Base-by-base conservation (phyloP, 495 filamentous ascomycete genomes). In the Physcia stellaris region DNA sequence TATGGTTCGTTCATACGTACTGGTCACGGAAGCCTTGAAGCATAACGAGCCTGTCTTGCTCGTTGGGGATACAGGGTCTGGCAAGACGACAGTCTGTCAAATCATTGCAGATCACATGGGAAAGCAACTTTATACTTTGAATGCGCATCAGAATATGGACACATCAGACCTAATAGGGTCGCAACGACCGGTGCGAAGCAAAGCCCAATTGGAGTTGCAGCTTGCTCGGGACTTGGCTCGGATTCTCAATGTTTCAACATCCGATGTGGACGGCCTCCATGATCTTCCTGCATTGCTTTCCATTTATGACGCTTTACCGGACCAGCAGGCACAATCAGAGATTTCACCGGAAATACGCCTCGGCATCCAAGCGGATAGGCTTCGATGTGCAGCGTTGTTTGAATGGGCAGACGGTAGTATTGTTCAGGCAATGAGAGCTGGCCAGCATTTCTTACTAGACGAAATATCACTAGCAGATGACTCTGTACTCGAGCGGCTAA, bases 391-490 rank as follows among this genome's bases (percentile, higher is more conserved):
- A 48, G 80, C 83, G 2, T 60, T 99, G 4, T 99, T 99, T 40
- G 92, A 96, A 60, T 99, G 92, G 92, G 77, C 73, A 2, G 92
- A 99, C 51, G 87, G 92, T 27, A 87, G 79, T 53, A 64, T 99
- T n/a, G 86, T 99, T 9, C 79, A 84, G 39, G 84, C 92, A 15
- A 94, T 99, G 92, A 83, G 79, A 51, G 69, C 74, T 24, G 90
- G 84, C 3, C 70, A 83, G 41, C 86, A 82, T 54, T 99, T 96
- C 59, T 67, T 99, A 26, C 76, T 99, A 2, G 92, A 99, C 51
- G 92, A 99, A 56, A 94, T 99, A 31, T 99, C 92, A 12, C 70
- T 99, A 20, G 92, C 92, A 0, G 92, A 99, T 51, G 92, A 99
- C 58, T 95, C 92, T 11, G 92, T 99, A 4, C 64, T 99, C 12